phyloP scores from a whole-genome alignment of 345 rosid species.

The Hibiscus tridactylites region DNA sequence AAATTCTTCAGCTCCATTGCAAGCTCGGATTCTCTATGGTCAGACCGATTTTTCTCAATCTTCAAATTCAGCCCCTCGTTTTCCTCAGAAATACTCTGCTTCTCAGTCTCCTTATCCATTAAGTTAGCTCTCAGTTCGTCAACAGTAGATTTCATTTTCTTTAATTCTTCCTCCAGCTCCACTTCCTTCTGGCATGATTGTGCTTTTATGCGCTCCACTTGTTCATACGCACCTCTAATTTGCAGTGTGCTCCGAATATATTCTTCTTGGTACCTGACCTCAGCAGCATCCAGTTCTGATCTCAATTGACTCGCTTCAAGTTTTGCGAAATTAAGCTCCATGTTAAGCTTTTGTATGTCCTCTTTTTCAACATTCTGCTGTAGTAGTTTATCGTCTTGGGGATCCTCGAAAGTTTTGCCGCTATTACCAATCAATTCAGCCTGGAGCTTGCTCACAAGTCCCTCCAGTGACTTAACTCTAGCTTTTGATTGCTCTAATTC shows the following conservation, averaged over 20 bases:
- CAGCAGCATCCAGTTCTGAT: slow-evolving; percentile 66
- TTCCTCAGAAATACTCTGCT: slow-evolving; percentile 37
- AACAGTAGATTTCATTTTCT: slow-evolving; percentile 30
- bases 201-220: slow-evolving; percentile 44
- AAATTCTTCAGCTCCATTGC: slow-evolving; percentile 41
- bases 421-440: slow-evolving; percentile 17
- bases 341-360: slow-evolving; percentile 35
- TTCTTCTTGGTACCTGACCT: slow-evolving; percentile 81
- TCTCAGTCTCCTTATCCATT: slow-evolving; percentile 53
- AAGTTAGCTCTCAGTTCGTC: slow-evolving; percentile 50
- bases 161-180: slow-evolving; percentile 45
- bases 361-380: slow-evolving; percentile 25
- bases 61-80: slow-evolving; percentile 43
- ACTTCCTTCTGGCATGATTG: slow-evolving; percentile 52
- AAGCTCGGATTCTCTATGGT: slow-evolving; percentile 33
- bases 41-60: slow-evolving; percentile 28
- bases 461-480: slow-evolving; percentile 58
- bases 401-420: slow-evolving; percentile 2
- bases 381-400: slow-evolving; percentile 5
- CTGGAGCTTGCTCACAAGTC: slow-evolving; percentile 52
- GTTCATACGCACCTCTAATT: slow-evolving; percentile 76
- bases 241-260: slow-evolving; percentile 79
- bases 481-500: slow-evolving; percentile 73
- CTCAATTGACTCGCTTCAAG: slow-evolving; percentile 53
- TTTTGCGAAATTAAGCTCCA: slow-evolving; percentile 45